Evolutionary conservation across 192 early-diverging fungal species (phyloP).

Genomic region (Mycoemilia scoparia): DNA sequence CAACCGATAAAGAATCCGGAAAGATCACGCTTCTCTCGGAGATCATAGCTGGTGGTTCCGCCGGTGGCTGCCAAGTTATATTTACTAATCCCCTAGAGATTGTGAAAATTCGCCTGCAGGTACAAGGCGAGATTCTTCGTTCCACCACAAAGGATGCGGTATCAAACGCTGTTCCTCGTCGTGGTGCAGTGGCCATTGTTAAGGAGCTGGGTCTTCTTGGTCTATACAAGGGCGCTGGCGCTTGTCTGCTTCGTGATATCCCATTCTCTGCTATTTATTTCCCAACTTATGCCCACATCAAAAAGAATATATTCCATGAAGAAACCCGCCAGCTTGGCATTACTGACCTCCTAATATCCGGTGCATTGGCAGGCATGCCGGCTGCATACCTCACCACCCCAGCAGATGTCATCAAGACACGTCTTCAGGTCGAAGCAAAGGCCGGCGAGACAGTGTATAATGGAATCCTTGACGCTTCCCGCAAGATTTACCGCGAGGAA

Average conservation of each 20-base stretch:
- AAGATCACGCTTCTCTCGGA: slow-evolving; percentile 59
- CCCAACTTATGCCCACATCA: slow-evolving; percentile 91
- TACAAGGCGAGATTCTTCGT: slow-evolving; percentile 49
- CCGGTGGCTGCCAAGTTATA: slow-evolving; percentile 74
- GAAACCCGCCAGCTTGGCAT: slow-evolving; percentile 47
- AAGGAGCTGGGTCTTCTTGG: slow-evolving; percentile 77
- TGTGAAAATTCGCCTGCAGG: slow-evolving; percentile 94
- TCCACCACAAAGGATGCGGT: slow-evolving; percentile 7
- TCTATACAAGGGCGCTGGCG: slow-evolving; percentile 84
- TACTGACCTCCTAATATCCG: slow-evolving; percentile 52
- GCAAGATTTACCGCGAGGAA: slow-evolving; percentile 79
- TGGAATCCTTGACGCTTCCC: slow-evolving; percentile 68
- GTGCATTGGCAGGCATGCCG: slow-evolving; percentile 85
- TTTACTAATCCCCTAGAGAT: slow-evolving; percentile 98
- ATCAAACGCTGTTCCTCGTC: slow-evolving; percentile 25
- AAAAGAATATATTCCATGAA: slow-evolving; percentile 81
- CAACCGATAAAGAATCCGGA: slow-evolving; percentile 50
- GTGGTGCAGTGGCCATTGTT: slow-evolving; percentile 73
- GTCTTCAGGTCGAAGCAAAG: slow-evolving; percentile 81
- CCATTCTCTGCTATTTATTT: slow-evolving; percentile 98
- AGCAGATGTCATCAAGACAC: slow-evolving; percentile 96
- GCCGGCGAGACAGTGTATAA: slow-evolving; percentile 74
- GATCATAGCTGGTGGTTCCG: slow-evolving; percentile 67
- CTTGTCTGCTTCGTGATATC: slow-evolving; percentile 87
- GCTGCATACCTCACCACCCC: slow-evolving; percentile 95